A percentile compares a stretch with the other conserved stretches of the same genome.
Evolutionary conservation across 2,329 filamentous ascomycete genomes (phyloP).

Genomic region (Tolypocladium nubicola): DNA sequence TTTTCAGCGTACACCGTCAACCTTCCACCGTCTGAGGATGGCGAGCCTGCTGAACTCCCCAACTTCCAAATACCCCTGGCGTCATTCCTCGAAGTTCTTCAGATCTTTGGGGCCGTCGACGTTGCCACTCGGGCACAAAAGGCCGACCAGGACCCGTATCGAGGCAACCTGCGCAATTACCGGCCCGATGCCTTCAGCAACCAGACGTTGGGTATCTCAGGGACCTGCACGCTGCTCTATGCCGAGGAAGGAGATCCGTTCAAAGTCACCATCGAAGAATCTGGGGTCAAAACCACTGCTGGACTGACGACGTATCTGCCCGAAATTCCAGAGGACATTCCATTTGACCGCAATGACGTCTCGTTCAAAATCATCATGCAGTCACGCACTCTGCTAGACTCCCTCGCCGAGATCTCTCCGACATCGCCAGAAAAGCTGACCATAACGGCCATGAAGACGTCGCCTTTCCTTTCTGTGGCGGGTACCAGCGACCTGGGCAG

Average conservation of each 20-base stretch:
- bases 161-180: slow-evolving; percentile 51
- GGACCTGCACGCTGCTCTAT: slow-evolving; percentile 79
- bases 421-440: slow-evolving; percentile 65
- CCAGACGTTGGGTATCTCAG: slow-evolving; percentile 71
- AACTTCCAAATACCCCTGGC: slow-evolving; percentile 80
- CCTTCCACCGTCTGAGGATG: slow-evolving; percentile 25
- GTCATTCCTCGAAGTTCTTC: slow-evolving; percentile 83
- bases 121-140: slow-evolving; percentile 46
- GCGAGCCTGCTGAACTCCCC: slow-evolving; percentile 37
- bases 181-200: slow-evolving; percentile 70
- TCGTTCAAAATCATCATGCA: slow-evolving; percentile 94
- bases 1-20: slow-evolving; percentile 79
- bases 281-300: slow-evolving; percentile 79
- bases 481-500: slow-evolving; percentile 47
- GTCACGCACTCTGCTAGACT: slow-evolving; percentile 60
- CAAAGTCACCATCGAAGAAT: slow-evolving; percentile 76
- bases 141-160: slow-evolving; percentile 48
- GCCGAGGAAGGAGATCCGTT: slow-evolving; percentile 64
- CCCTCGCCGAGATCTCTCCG: slow-evolving; percentile 56
- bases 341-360: slow-evolving; percentile 71
- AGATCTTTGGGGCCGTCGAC: slow-evolving; percentile 86
- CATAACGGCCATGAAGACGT: slow-evolving; percentile 51
- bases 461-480: slow-evolving; percentile 66
- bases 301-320: slow-evolving; percentile 82
- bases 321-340: slow-evolving; percentile 68